Percentiles rank a stretch among this genome's conserved stretches.
Conservation (phyloP, 768 basidiomycete species). For the Thelephora aurantiotincta region DNA sequence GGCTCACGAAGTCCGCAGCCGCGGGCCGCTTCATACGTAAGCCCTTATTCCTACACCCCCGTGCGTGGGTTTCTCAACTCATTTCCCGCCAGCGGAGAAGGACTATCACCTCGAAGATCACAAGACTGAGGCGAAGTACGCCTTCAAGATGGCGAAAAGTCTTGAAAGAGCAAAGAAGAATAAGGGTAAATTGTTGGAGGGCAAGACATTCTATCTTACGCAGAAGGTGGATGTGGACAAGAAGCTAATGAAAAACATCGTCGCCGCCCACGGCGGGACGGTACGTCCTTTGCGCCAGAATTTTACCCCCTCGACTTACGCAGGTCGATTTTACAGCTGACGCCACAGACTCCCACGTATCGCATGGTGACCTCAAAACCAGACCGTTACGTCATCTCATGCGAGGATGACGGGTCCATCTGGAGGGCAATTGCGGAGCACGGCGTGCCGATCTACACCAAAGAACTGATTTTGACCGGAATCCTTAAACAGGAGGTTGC, state of each 20-base stretch:
- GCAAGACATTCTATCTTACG: slow-evolving; percentile 65
- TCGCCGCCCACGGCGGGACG: slow-evolving; percentile 58
- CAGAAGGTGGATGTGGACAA: slow-evolving; percentile 42
- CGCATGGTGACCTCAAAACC: slow-evolving; percentile 36
- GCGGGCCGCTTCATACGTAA: slow-evolving; percentile 48
- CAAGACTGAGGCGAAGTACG: slow-evolving; percentile 49
- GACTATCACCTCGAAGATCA: slow-evolving; percentile 47
- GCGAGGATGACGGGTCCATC: slow-evolving; percentile 42
- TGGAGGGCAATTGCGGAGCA: slow-evolving; percentile 48
- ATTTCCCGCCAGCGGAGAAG: slow-evolving; percentile 36
- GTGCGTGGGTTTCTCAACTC: background rate
- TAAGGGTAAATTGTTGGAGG: slow-evolving; percentile 42
- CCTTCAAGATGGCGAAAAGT: slow-evolving; percentile 47
- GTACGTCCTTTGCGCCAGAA: slow-evolving; percentile 23
- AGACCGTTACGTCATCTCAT: slow-evolving; percentile 51
- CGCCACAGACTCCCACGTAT: slow-evolving; percentile 34
- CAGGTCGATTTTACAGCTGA: slow-evolving; percentile 18
- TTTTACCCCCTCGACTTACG: background rate
- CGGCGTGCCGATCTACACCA: slow-evolving; percentile 45
- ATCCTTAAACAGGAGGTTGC: slow-evolving; percentile 54
- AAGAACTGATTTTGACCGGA: slow-evolving; percentile 51
- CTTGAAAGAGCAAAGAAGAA: slow-evolving; percentile 40
- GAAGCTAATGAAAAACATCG: slow-evolving; percentile 53
- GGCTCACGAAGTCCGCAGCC: slow-evolving; percentile 49
- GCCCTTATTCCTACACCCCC: slow-evolving; percentile 14